Evolutionary conservation across 805 yeast species (phyloP), one percentile per base, ranked within the genome.

Genomic region (Dipodascopsis uninucleata): DNA sequence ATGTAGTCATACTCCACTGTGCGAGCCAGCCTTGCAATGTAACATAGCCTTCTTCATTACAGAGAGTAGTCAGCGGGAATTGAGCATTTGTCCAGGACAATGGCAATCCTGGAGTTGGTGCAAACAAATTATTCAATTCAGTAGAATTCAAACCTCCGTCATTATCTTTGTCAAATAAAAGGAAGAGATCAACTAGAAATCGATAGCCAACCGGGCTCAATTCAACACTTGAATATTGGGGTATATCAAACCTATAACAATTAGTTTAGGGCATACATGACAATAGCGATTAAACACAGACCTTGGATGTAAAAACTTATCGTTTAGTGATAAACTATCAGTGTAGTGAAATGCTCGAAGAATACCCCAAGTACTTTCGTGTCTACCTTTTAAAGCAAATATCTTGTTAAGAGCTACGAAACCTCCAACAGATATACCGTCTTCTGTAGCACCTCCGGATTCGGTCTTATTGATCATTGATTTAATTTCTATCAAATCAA

Each of bases 1-100:
- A 88, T 0, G 97, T 90, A 0, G 96, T 87, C 85, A 93, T 84
- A 57, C 90, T 82, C 99, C 99, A 93, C 59, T 90, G 97, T 0
- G 98, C 98, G 29, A 93, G 67, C 99, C 99, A 93, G 2, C 99
- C 98, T 67, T 94, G 98, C 22, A 93, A 65, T 0, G 97, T 87
- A 3, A 93, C 88, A 61, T 79, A 76, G 0, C 96, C 97, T 52
- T 80, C 81, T 53, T 88, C 96, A 61, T 88, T 89, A 41, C 95
- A 77, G 1, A 90, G 96, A 8, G 95, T 85, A 1, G 95, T 78
- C 21, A 75, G 70, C 0, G 99, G 99, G 60, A 93, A 93, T 53
- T 81, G 81, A 0, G 85, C 75, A 10, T 85, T 88, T 28, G 73
- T 71, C 99, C 99, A 93, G 5, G 84, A 69, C 45, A 72, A 72